A percentile compares a stretch with the other conserved stretches of the same genome.
These are phyloP conservation scores for Psilocybe cyanescens DNA, from an alignment of 768 basidiomycete species.

Conservation along the genomic window DNA sequence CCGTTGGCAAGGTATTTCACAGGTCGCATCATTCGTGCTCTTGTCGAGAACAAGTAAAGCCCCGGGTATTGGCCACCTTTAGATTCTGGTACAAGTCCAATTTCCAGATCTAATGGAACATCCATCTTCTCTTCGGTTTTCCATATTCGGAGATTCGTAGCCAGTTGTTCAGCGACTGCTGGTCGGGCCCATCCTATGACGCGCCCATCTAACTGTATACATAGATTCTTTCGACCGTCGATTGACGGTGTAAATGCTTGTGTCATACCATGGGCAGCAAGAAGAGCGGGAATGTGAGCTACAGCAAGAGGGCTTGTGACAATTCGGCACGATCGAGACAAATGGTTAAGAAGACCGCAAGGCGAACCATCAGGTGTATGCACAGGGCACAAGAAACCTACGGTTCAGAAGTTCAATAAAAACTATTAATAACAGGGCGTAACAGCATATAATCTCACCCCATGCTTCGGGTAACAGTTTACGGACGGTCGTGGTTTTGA, in stretches of 20 bases:
- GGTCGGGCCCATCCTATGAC: conserved; percentile 94
- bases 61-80: conserved; percentile 98
- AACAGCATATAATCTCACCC: conserved; percentile 57
- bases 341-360: conserved; percentile 96
- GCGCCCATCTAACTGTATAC: conserved; percentile 93
- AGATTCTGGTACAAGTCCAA: conserved; percentile 87
- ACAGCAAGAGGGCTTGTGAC: conserved; percentile 77
- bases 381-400: conserved; percentile 97
- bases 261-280: conserved; percentile 92
- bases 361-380: conserved; percentile 99
- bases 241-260: conserved; percentile 81
- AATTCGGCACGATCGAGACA: conserved; percentile 92
- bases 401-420: conserved; percentile 3
- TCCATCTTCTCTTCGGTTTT: conserved; percentile 87
- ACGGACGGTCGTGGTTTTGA: conserved; percentile 97
- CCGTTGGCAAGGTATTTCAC: conserved; percentile 91
- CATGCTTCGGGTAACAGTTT: conserved; percentile 97
- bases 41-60: conserved; percentile 86
- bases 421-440: background rate
- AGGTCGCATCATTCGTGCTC: conserved; percentile 96
- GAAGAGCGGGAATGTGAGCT: conserved; percentile 79
- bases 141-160: conserved; percentile 87
- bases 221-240: conserved; percentile 81
- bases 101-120: conserved; percentile 92
- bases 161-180: conserved; percentile 73